Evolutionary conservation across 164 flowering plant genomes (phyloP), one percentile per base, ranked within the genome.

Genomic region (Euptelea pleiosperma): DNA sequence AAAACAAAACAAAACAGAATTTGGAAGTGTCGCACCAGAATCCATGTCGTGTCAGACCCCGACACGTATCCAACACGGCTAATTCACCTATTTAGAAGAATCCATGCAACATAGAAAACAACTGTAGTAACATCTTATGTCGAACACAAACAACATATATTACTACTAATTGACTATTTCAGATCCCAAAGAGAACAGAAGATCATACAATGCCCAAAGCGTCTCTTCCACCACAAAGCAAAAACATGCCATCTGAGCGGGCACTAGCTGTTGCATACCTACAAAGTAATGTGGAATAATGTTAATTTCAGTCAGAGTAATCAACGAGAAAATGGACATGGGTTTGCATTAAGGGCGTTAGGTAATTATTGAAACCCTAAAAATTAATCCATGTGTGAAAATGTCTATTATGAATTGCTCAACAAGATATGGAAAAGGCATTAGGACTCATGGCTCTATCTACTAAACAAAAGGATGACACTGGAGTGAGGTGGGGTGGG

Each of bases 181-280:
- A 31, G n/a, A 29, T 16, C 21, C 7, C 44, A 31, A 28, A 6
- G 3, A 61, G 45, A 55, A 34, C 28, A 46, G 36, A n/a, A n/a
- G n/a, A 60, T 43, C 75, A 57, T 87, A 94, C 99, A 75, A 69
- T 71, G 66, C 99, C 96, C 33, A 87, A 70, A 24, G 83, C 2
- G 44, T 94, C 97, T 77, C 97, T 86, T 73, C 99, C 99, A 64
- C 99, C 97, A 78, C 99, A 91, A 61, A 94, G 96, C 77, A 94
- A 70, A 70, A 94, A 82, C 99, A 94, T 86, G 52, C 99, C 99
- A 85, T 94, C 99, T 48, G 96, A 79, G 25, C 99, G 89, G 15
- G 99, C 86, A 84, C 96, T 88, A 46, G 90, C 99, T 26, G 99
- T 87, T 55, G 99, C 99, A 79, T 94, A 94, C 96, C 99, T 94